These are phyloP conservation scores for Sarocladium kiliense DNA, from an alignment of 2,329 filamentous ascomycete species.

Conservation along the genomic window DNA sequence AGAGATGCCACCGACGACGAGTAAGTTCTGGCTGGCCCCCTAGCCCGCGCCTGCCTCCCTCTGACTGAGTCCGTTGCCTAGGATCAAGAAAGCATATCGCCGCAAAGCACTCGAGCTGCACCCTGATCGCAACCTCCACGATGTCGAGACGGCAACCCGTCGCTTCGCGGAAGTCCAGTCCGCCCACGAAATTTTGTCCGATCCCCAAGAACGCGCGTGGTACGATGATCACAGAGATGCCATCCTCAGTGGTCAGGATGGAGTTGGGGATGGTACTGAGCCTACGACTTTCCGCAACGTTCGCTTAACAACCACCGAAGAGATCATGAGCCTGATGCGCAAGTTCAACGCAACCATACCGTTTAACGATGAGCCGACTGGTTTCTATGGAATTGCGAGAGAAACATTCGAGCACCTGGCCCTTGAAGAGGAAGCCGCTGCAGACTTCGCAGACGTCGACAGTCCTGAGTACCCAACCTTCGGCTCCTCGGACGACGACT, in stretches of 20 bases:
- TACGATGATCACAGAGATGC: constrained; percentile 91
- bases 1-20: constrained; percentile 74
- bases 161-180: constrained; percentile 89
- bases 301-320: constrained; percentile 71
- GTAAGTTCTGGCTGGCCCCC: constrained; percentile 36
- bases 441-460: constrained; percentile 59
- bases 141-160: constrained; percentile 76
- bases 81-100: constrained; percentile 90
- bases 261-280: constrained; percentile 36
- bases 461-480: constrained; percentile 73
- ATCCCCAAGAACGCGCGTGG: constrained; percentile 93
- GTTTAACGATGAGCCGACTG: constrained; percentile 72
- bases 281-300: constrained; percentile 63
- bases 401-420: constrained; percentile 77
- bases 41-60: background rate
- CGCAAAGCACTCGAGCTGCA: constrained; percentile 88
- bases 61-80: constrained; percentile 25
- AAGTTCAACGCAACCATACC: constrained; percentile 74
- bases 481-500: constrained; percentile 68
- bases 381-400: constrained; percentile 78
- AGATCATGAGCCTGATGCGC: constrained; percentile 72
- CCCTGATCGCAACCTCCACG: constrained; percentile 86
- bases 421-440: constrained; percentile 72
- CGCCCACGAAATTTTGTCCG: constrained; percentile 92
- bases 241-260: constrained; percentile 65